Evolutionary conservation across 495 filamentous ascomycete species (phyloP).

Genomic region (Parachaetomium inaequale): DNA sequence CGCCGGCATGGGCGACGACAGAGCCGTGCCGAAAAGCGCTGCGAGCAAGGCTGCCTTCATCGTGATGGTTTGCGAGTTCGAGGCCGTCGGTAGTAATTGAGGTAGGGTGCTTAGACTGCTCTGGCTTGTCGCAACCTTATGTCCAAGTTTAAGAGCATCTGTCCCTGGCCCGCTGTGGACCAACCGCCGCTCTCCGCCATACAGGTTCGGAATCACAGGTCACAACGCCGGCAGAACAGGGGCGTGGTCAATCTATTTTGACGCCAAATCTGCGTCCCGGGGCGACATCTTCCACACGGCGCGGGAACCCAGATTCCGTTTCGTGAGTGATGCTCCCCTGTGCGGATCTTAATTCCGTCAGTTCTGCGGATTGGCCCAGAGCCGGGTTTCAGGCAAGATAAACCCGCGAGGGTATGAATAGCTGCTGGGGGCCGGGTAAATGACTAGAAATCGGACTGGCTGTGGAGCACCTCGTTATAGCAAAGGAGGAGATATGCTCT

Average conservation of each 20-base stretch:
- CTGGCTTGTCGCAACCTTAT: background rate
- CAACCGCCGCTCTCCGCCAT: background rate
- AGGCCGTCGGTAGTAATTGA: background rate
- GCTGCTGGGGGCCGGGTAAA: conserved; percentile 7
- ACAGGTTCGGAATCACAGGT: background rate
- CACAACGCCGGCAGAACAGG: background rate
- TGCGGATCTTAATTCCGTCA: background rate
- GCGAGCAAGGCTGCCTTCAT: conserved; percentile 18
- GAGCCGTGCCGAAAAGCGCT: conserved; percentile 20
- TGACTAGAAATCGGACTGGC: background rate
- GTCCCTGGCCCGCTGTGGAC: background rate
- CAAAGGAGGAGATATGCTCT: no score
- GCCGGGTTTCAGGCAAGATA: background rate
- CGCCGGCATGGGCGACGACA: conserved; percentile 18
- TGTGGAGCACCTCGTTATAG: no score
- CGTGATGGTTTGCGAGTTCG: background rate
- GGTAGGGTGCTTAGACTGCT: background rate
- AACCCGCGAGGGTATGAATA: background rate
- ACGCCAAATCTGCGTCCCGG: background rate
- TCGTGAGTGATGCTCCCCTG: background rate
- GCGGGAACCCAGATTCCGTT: conserved; percentile 6
- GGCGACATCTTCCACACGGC: background rate
- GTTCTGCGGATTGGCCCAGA: background rate
- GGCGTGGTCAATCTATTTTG: conserved; percentile 2
- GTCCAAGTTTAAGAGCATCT: background rate